phyloP scores from a whole-genome alignment of 805 yeast species.

The Saccharomycopsis olivae region DNA sequence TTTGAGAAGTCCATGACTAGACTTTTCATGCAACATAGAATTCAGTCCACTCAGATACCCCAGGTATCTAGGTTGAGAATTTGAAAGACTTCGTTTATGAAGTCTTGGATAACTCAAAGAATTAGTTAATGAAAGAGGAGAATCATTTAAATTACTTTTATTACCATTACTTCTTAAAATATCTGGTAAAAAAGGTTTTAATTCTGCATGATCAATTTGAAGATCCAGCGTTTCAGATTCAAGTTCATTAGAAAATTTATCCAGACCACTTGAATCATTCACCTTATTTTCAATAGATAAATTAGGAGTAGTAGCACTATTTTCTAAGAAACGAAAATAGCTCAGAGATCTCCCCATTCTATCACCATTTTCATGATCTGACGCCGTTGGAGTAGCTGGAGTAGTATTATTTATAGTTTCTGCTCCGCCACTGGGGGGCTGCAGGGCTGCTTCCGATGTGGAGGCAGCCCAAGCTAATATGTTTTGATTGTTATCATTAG shows the following conservation, averaged over 20 bases:
- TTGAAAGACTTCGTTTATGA: conserved; percentile 3
- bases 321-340: conserved; percentile 6
- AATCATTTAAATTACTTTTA: conserved; percentile 4
- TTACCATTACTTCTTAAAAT: conserved; percentile 8
- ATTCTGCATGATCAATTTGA: conserved; percentile 16
- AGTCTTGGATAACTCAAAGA: conserved; percentile 9
- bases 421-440: too few relatives aligned
- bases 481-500: conserved; percentile 3
- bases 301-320: conserved; percentile 9
- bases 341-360: not conserved
- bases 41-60: conserved; percentile 9
- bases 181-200: conserved; percentile 15
- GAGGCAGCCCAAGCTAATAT: too few relatives aligned
- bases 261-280: conserved; percentile 10
- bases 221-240: conserved; percentile 16
- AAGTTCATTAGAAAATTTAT: conserved; percentile 9
- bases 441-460: too few relatives aligned
- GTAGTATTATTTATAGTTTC: conserved; percentile 1
- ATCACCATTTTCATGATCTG: not conserved
- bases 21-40: conserved; percentile 8
- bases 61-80: too few relatives aligned
- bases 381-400: not conserved
- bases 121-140: conserved; percentile 11
- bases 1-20: conserved; percentile 8
- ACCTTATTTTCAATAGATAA: conserved; percentile 2